Percentiles rank a stretch among this genome's conserved stretches.
Conservation (phyloP, 2,329 filamentous ascomycete genomes). For the Ophiostoma montium region DNA sequence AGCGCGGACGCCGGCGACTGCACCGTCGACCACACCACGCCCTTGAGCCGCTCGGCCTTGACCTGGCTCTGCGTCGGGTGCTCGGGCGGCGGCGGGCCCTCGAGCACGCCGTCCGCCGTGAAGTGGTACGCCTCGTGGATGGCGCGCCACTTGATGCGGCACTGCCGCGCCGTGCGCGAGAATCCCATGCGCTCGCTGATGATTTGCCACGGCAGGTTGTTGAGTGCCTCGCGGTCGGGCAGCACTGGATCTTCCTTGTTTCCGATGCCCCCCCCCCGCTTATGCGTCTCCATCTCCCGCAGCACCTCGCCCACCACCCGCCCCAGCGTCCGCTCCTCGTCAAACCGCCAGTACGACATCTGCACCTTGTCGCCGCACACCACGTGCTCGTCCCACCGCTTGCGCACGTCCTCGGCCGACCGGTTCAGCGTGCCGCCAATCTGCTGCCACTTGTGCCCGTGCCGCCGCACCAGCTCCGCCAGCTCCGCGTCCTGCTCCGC, state of each 20-base stretch:
- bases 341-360: constrained; percentile 42
- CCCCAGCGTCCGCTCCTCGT: constrained; percentile 43
- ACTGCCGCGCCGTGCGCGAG: constrained; percentile 52
- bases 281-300: constrained; percentile 30
- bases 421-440: constrained; percentile 52
- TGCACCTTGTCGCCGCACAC: constrained; percentile 39
- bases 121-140: constrained; percentile 12
- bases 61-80: constrained; percentile 5
- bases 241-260: too few relatives aligned
- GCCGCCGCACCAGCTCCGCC: constrained; percentile 27
- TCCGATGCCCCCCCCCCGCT: too few relatives aligned
- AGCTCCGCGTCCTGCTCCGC: constrained; percentile 43
- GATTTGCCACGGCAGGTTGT: constrained; percentile 49
- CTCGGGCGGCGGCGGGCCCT: constrained; percentile 5
- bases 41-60: constrained; percentile 4
- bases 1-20: background rate
- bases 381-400: constrained; percentile 56
- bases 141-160: constrained; percentile 50
- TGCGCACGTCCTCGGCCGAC: constrained; percentile 49
- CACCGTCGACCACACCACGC: background rate
- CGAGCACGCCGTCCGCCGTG: constrained; percentile 7
- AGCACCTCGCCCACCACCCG: constrained; percentile 39
- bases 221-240: constrained; percentile 25
- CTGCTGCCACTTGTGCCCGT: constrained; percentile 43
- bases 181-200: constrained; percentile 49